Base-by-base conservation (phyloP, 805 yeast species). In the Wickerhamomyces pijperi region DNA sequence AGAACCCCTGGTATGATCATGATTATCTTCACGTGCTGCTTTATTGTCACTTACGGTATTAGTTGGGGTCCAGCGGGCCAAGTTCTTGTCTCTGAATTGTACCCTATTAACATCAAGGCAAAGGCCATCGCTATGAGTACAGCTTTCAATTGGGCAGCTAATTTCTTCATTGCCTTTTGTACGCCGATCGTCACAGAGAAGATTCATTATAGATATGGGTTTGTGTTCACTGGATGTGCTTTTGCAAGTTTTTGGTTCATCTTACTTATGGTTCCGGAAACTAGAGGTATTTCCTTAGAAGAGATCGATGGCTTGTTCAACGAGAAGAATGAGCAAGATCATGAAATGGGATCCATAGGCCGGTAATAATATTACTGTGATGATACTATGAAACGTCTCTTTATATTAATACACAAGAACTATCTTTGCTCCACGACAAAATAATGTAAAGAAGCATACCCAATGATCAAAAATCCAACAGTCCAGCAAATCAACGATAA, bases 221-320 rank as follows among this genome's bases (percentile, higher is more conserved):
- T 68, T 51, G 74, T 78, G 13, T 60, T 60, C 39, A 53, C 70
- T n/a, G 77, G 75, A 0, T 70, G 73, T 47, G 57, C 70, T 54
- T 51, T 71, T 28, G 60, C 46, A 28, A 49, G 58, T 18, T 46
- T 76, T 55, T 66, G 58, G 39, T 67, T 68, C 49, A 54, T 68
- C 18, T 65, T 70, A 6, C 65, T 83, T 65, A 69, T 72, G 46
- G 76, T 84, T 40, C 76, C 76, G 46, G 94, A 84, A 62, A 84
- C 94, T 36, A 81, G 78, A 64, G 92, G 92, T 38, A 68, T 83
- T 50, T 70, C 82, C 29, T 69, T 84, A 55, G 94, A 83, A 62
- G 85, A 83, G 57, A 83, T 83, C 44, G 86, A 82, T 54, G 73
- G 66, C 48, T 61, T 77, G 64, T 69, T 64, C 50, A 60, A 68